phyloP scores from a whole-genome alignment of 805 yeast species.

The Candida broadrunensis region DNA sequence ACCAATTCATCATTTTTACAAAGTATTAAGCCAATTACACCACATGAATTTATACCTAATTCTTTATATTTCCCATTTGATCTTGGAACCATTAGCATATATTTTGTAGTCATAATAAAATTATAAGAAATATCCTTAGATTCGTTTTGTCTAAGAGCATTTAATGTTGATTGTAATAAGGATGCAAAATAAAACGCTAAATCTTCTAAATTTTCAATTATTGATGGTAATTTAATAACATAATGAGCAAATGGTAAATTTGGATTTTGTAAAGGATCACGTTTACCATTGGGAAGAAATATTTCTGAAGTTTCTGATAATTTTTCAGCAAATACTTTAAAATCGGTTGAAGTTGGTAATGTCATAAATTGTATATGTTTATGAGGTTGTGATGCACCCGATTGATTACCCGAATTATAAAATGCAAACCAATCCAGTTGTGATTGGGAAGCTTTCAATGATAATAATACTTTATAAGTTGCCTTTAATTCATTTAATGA shows the following conservation, averaged over 20 bases:
- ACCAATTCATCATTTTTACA: constrained; percentile 65
- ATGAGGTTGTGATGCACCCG: constrained; percentile 96
- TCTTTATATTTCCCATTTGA: constrained; percentile 48
- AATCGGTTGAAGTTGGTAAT: constrained; percentile 49
- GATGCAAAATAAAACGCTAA: constrained; percentile 70
- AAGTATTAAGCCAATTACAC: constrained; percentile 72
- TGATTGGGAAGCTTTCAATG: constrained; percentile 38
- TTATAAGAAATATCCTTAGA: constrained; percentile 65
- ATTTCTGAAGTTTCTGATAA: constrained; percentile 42
- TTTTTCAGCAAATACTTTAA: constrained; percentile 54
- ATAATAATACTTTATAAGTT: constrained; percentile 51
- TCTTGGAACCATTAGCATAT: constrained; percentile 89
- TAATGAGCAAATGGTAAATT: constrained; percentile 78
- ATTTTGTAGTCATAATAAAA: constrained; percentile 73
- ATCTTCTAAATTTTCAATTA: constrained; percentile 38
- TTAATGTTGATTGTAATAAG: constrained; percentile 67
- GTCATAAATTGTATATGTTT: constrained; percentile 86
- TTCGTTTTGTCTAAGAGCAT: constrained; percentile 56
- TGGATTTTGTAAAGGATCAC: constrained; percentile 61
- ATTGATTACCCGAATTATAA: constrained; percentile 81
- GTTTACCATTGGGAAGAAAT: constrained; percentile 43
- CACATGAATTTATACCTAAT: constrained; percentile 76
- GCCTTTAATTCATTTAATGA: constrained; percentile 66
- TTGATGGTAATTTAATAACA: constrained; percentile 56
- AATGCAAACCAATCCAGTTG: constrained; percentile 66